A percentile compares a stretch with the other conserved stretches of the same genome.
Conservation (phyloP, 495 filamentous ascomycete genomes). For the Penicillium lagena region DNA sequence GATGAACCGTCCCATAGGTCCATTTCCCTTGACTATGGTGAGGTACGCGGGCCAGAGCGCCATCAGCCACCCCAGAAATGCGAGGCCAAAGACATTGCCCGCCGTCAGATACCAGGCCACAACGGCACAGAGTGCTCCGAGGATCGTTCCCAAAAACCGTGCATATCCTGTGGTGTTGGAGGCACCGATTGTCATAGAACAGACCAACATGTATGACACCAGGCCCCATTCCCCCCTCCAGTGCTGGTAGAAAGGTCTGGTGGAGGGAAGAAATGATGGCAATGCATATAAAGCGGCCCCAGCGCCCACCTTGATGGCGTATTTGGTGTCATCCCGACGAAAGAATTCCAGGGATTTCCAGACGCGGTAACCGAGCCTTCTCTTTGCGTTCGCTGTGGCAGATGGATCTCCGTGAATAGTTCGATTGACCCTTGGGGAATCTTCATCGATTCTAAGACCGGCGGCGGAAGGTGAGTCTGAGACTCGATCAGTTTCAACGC, state of each 20-base stretch:
- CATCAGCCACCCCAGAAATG: slow-evolving; percentile 73
- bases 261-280: slow-evolving; percentile 73
- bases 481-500: neutral
- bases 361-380: slow-evolving; percentile 41
- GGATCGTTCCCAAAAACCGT: slow-evolving; percentile 79
- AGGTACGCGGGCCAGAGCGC: slow-evolving; percentile 81
- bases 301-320: slow-evolving; percentile 86
- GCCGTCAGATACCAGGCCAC: slow-evolving; percentile 67
- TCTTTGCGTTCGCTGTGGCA: slow-evolving; percentile 19
- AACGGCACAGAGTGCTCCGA: slow-evolving; percentile 72
- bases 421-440: slow-evolving; percentile 2
- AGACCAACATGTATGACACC: slow-evolving; percentile 96
- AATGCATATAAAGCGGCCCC: slow-evolving; percentile 84
- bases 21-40: slow-evolving; percentile 76
- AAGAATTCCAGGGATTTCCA: slow-evolving; percentile 55
- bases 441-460: neutral
- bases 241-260: slow-evolving; percentile 71
- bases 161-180: slow-evolving; percentile 86
- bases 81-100: slow-evolving; percentile 67
- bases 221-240: slow-evolving; percentile 98
- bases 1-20: slow-evolving; percentile 86
- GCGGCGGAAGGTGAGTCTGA: neutral
- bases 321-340: slow-evolving; percentile 63
- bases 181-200: slow-evolving; percentile 93
- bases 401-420: slow-evolving; percentile 3